Evolutionary conservation across 306 rosid species (phyloP).

Genomic region (Arachis stenosperma): DNA sequence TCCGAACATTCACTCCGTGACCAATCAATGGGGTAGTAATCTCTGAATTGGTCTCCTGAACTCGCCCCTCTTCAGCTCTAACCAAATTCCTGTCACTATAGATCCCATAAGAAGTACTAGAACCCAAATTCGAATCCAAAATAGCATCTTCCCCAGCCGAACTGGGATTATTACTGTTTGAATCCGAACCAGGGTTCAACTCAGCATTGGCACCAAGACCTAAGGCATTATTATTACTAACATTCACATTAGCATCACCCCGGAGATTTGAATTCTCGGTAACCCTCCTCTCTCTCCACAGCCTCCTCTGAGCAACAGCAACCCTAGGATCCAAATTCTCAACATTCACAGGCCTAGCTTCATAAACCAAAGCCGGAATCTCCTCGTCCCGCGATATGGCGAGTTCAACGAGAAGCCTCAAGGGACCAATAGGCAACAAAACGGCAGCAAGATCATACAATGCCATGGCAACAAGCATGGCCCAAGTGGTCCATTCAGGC

Average conservation of each 20-base stretch:
- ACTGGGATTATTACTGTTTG: slow-evolving; percentile 13
- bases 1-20: slow-evolving; percentile 44
- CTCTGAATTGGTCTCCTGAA: slow-evolving; percentile 48
- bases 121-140: slow-evolving; percentile 38
- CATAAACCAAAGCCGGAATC: slow-evolving; percentile 90
- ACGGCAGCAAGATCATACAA: slow-evolving; percentile 94
- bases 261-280: slow-evolving; percentile 38
- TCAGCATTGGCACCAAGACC: slow-evolving; percentile 20
- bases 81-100: slow-evolving; percentile 41
- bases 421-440: slow-evolving; percentile 81
- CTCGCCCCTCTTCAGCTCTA: slow-evolving; percentile 64
- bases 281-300: slow-evolving; percentile 79
- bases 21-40: slow-evolving; percentile 66
- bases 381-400: slow-evolving; percentile 94
- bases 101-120: slow-evolving; percentile 19
- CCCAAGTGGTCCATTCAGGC: slow-evolving; percentile 99
- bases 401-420: slow-evolving; percentile 86
- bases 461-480: slow-evolving; percentile 82
- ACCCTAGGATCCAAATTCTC: slow-evolving; percentile 44
- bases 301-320: slow-evolving; percentile 55
- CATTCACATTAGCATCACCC: slow-evolving; percentile 28
- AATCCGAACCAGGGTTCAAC: slow-evolving; percentile 37
- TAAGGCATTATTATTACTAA: too few species aligned
- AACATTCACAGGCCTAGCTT: slow-evolving; percentile 79
- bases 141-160: slow-evolving; percentile 33